phyloP scores from a whole-genome alignment of 768 basidiomycete species.

The Tulasnella sp. region DNA sequence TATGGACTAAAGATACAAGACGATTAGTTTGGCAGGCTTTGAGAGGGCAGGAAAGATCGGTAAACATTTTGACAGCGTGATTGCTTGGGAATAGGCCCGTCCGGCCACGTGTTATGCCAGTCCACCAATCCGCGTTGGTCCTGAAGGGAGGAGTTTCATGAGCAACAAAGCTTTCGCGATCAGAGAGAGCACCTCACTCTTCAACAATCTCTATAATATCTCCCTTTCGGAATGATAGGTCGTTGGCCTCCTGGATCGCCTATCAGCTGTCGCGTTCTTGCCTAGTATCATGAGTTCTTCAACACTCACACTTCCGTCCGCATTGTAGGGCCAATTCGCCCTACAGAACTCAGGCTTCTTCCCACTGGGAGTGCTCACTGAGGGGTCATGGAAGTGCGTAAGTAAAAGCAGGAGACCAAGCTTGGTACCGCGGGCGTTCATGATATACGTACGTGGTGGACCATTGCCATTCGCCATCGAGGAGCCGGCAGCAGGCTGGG shows the following conservation, averaged over 20 bases:
- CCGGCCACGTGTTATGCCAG: slow-evolving; percentile 4
- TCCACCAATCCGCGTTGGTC: slow-evolving; percentile 15
- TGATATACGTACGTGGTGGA: too few relatives aligned
- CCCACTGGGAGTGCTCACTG: background rate
- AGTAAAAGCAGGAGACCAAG: too few relatives aligned
- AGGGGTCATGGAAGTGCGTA: background rate
- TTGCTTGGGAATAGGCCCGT: slow-evolving; percentile 16
- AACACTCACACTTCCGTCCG: slow-evolving; percentile 1
- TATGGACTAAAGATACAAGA: background rate
- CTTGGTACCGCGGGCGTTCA: too few relatives aligned
- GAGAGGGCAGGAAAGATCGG: background rate
- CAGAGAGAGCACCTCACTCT: slow-evolving; percentile 1
- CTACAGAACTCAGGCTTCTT: slow-evolving; percentile 2
- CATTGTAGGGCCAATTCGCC: slow-evolving; percentile 12
- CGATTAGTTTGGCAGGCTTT: background rate
- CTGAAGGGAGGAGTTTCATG: background rate
- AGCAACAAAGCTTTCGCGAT: background rate
- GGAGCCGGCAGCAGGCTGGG: too few relatives aligned
- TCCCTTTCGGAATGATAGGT: slow-evolving; percentile 8
- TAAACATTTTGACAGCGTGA: slow-evolving; percentile 7
- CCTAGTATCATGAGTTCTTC: background rate
- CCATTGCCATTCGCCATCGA: too few relatives aligned
- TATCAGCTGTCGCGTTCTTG: background rate
- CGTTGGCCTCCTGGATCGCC: slow-evolving; percentile 2
- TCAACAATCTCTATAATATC: slow-evolving; percentile 12